Evolutionary conservation across 208 protist species (phyloP), one percentile per base, ranked within the genome.

Genomic region (Leishmania mexicana): DNA sequence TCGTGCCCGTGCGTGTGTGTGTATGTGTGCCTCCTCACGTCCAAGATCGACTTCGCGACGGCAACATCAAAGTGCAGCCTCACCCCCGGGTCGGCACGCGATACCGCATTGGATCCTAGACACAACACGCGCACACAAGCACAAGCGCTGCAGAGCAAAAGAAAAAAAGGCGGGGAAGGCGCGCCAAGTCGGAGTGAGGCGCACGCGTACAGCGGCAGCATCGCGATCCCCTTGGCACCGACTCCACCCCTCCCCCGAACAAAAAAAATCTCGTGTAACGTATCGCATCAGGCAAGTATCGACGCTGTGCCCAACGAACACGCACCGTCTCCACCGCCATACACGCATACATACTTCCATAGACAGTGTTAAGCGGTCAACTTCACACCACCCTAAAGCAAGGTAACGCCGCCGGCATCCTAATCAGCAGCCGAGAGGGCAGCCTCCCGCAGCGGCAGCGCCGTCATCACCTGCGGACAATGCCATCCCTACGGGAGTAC

Each of bases 401-500:
- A 74, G 51, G 70, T 21, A 7, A 7, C 70, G 11, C 45, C 10
- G 70, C 24, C 28, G 42, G 24, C 17, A 4, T n/a, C 28, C 31
- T 68, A 35, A 68, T 42, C 62, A 40, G 62, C 62, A 21, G 62
- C 62, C 40, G 13, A 68, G 62, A 54, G 7, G 15, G 62, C 31
- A 68, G 31, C 24, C 24, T 13, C 40, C 51, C 3, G 40, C 45
- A 13, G 19, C 76, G 38, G 71, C 31, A 68, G 31, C 62, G 62
- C 62, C 31, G 28, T 31, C 58, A 68, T 68, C 62, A 40, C 62
- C 62, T 40, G 15, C 62, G 45, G 70, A 15, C 0, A 17, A 83
- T 89, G 81, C 78, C 76, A 40, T 64, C 72, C 38, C 13, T 89
- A 13, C 35, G 42, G 11, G 79, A 87, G 19, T 77, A 81, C 53